A percentile compares a stretch with the other conserved stretches of the same genome.
phyloP scores from a whole-genome alignment of 495 filamentous ascomycete species.

The Hypoxylon crocopeplum region DNA sequence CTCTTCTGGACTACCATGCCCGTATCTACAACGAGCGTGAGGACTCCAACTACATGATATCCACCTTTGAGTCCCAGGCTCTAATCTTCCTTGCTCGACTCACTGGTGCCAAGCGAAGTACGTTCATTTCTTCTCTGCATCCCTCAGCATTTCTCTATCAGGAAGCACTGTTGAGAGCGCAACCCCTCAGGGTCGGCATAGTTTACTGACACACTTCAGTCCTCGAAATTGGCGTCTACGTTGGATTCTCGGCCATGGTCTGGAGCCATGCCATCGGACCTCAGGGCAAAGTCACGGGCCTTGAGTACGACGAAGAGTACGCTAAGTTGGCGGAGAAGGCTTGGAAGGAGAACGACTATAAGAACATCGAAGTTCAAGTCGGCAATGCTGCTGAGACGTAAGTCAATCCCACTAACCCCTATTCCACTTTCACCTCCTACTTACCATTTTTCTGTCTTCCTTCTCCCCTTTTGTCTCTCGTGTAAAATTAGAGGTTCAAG shows the following conservation, averaged over 20 bases:
- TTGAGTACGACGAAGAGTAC: conserved; percentile 43
- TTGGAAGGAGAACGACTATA: conserved; percentile 37
- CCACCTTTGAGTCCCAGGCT: conserved; percentile 41
- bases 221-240: conserved; percentile 47
- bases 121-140: background rate
- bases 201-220: conserved; percentile 27
- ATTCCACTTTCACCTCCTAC: background rate
- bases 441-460: too few relatives aligned
- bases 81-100: conserved; percentile 40
- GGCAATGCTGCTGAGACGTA: conserved; percentile 47
- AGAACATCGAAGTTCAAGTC: conserved; percentile 43
- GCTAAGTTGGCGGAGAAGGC: conserved; percentile 36
- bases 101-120: conserved; percentile 46
- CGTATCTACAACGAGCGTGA: conserved; percentile 35
- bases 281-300: conserved; percentile 45
- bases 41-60: conserved; percentile 45
- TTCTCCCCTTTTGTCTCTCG: too few relatives aligned
- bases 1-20: conserved; percentile 41
- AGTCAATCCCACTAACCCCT: conserved; percentile 4
- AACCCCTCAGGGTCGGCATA: background rate
- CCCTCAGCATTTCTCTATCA: too few relatives aligned
- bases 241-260: conserved; percentile 45
- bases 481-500: too few relatives aligned
- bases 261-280: conserved; percentile 45
- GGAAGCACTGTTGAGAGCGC: too few relatives aligned